Conservation (phyloP, 1,284 basidiomycete genomes). For the Neonothopanus nambi region DNA sequence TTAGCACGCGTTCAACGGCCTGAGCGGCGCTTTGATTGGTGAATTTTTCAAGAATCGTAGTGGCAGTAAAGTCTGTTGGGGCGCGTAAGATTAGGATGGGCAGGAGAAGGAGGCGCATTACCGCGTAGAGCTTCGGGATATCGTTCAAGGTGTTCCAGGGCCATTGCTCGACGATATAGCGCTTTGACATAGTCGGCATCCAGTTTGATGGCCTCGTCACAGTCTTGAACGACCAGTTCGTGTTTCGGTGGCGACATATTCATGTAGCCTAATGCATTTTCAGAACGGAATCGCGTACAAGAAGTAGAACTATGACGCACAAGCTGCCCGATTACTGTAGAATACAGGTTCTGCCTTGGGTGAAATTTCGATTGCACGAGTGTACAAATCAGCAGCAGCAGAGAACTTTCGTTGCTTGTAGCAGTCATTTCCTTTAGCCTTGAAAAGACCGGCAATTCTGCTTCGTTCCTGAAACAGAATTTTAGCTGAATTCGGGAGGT, state of each 20-base stretch:
- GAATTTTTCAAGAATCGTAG: slow-evolving; percentile 94
- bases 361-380: slow-evolving; percentile 86
- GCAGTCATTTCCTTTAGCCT: slow-evolving; percentile 87
- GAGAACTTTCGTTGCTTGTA: slow-evolving; percentile 82
- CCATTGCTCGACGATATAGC: slow-evolving; percentile 88
- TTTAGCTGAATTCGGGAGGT: background rate
- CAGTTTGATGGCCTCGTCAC: slow-evolving; percentile 84
- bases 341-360: slow-evolving; percentile 91
- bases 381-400: slow-evolving; percentile 84
- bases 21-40: slow-evolving; percentile 79
- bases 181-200: slow-evolving; percentile 94
- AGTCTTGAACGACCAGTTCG: slow-evolving; percentile 88
- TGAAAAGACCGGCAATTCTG: slow-evolving; percentile 77
- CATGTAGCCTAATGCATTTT: slow-evolving; percentile 69
- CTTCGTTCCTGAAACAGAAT: slow-evolving; percentile 64
- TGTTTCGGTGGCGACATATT: slow-evolving; percentile 86
- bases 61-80: slow-evolving; percentile 90
- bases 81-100: background rate
- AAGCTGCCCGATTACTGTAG: slow-evolving; percentile 97
- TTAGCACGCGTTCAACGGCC: slow-evolving; percentile 90
- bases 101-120: slow-evolving; percentile 33
- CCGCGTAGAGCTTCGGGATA: slow-evolving; percentile 81
- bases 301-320: slow-evolving; percentile 44
- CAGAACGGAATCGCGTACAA: slow-evolving; percentile 4
- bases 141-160: slow-evolving; percentile 78